Conservation (phyloP, 2,329 filamentous ascomycete species). For the Sarocladium oryzae region DNA sequence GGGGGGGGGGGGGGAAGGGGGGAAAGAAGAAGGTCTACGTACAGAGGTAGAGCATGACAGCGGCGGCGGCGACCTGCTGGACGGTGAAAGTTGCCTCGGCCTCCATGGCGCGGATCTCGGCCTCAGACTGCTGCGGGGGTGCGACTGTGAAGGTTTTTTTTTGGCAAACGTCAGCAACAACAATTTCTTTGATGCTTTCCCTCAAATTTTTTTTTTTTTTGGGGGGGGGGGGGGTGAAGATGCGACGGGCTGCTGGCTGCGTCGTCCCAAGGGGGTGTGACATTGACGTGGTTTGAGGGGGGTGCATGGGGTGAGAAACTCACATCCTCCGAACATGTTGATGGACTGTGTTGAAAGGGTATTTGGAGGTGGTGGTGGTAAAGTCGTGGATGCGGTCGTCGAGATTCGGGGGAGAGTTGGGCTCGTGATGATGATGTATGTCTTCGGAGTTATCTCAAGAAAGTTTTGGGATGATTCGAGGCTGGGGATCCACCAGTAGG, state of each 20-base stretch:
- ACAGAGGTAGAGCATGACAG: slow-evolving; percentile 71
- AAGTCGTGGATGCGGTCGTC: too few relatives aligned
- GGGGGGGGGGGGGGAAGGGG: neutral
- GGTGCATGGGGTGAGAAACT: too few relatives aligned
- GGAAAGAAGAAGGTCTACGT: slow-evolving; percentile 32
- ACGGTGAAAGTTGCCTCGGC: slow-evolving; percentile 60
- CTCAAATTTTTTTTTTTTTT: too few relatives aligned
- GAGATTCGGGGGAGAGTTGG: too few relatives aligned
- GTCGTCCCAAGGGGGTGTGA: neutral
- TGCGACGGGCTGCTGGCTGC: neutral
- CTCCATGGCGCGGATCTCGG: slow-evolving; percentile 66
- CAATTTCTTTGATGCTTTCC: too few relatives aligned
- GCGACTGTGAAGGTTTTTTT: slow-evolving; percentile 40
- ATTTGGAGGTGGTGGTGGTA: neutral
- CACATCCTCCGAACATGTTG: slow-evolving; percentile 61
- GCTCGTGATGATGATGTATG: too few relatives aligned
- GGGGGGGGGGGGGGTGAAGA: too few relatives aligned
- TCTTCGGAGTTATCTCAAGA: neutral
- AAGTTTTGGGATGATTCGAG: neutral
- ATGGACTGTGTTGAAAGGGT: neutral
- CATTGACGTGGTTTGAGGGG: neutral
- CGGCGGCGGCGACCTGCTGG: slow-evolving; percentile 59
- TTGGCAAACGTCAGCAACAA: too few relatives aligned
- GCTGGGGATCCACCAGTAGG: too few relatives aligned
- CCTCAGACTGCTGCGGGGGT: slow-evolving; percentile 61